A percentile compares a stretch with the other conserved stretches of the same genome.
phyloP scores from a whole-genome alignment of 106 monocot species.

The Dendrobium nobile region DNA sequence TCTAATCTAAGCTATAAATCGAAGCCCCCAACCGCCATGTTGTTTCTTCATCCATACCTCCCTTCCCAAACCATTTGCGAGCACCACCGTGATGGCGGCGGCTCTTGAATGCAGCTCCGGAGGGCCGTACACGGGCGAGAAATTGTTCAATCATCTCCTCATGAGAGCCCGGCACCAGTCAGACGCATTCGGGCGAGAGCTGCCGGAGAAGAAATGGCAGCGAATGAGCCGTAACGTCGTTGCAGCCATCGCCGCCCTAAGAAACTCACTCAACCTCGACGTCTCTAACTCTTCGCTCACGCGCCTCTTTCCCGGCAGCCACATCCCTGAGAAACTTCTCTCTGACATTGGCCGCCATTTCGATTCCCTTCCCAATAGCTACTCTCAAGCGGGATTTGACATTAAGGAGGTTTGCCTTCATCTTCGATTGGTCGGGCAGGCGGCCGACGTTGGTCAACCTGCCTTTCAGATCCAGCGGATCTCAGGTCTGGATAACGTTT shows the following conservation, averaged over 20 bases:
- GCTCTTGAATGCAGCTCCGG: constrained; percentile 97
- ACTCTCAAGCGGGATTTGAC: constrained; percentile 77
- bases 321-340: constrained; percentile 73
- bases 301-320: constrained; percentile 57
- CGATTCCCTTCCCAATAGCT: constrained; percentile 80
- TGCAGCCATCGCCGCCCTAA: constrained; percentile 56
- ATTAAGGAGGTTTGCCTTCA: constrained; percentile 78
- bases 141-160: constrained; percentile 76
- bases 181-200: constrained; percentile 28
- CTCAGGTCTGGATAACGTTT: constrained; percentile 12
- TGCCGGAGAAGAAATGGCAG: constrained; percentile 57
- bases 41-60: too few relatives aligned
- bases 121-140: constrained; percentile 83
- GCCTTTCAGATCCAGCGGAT: constrained; percentile 54
- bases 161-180: constrained; percentile 69
- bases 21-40: background rate
- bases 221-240: constrained; percentile 53
- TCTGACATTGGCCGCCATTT: constrained; percentile 73
- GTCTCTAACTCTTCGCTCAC: constrained; percentile 32
- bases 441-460: constrained; percentile 45
- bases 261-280: constrained; percentile 55
- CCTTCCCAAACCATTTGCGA: too few relatives aligned
- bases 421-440: constrained; percentile 55
- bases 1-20: background rate
- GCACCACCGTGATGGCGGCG: constrained; percentile 42